Evolutionary conservation across 495 filamentous ascomycete genomes (phyloP), one percentile per base, ranked within the genome.

Genomic region (Entonaema liquescens): DNA sequence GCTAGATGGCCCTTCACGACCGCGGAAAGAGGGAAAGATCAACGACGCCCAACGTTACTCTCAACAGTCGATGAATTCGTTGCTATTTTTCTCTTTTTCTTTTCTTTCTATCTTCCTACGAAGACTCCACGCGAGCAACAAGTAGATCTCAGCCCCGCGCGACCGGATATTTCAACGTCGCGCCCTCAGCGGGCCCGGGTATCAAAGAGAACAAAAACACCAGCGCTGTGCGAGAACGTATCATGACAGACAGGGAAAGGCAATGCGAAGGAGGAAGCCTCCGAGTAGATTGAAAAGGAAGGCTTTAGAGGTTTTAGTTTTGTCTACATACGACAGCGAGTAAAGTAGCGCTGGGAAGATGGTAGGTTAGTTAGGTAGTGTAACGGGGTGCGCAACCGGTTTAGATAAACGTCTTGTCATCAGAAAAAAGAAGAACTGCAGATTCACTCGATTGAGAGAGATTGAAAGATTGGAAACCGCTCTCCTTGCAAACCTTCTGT

Each of bases 331-430:
- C 59, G 61, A 44, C 49, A 62, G n/a, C 38, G 50, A 57, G 55
- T 28, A 33, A 6, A 57, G 54, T 62, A 50, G 58, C 29, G 59
- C 38, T 44, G 59, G 59, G 54, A 35, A 60, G 40, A 50, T 21
- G 38, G 69, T 50, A 58, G 52, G 58, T 61, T 47, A 59, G 55
- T 67, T 68, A 64, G 55, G 60, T 49, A 59, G 70, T 72, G 70
- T 72, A 68, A 72, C 70, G 61, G 65, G 70, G 64, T 64, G 59
- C 55, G 65, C 69, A 52, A 35, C 70, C 70, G 70, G 70, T 72
- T 72, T 72, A 72, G 70, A 68, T 72, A 72, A 72, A 72, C 65
- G 64, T 72, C 52, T 40, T 67, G 59, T 68, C 70, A 65, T 67
- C 59, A 62, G 28, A 49, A 57, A 17, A 44, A 50, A 52, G 29